Evolutionary conservation across 2,329 filamentous ascomycete species (phyloP).

Genomic region (Thielaviopsis populi): DNA sequence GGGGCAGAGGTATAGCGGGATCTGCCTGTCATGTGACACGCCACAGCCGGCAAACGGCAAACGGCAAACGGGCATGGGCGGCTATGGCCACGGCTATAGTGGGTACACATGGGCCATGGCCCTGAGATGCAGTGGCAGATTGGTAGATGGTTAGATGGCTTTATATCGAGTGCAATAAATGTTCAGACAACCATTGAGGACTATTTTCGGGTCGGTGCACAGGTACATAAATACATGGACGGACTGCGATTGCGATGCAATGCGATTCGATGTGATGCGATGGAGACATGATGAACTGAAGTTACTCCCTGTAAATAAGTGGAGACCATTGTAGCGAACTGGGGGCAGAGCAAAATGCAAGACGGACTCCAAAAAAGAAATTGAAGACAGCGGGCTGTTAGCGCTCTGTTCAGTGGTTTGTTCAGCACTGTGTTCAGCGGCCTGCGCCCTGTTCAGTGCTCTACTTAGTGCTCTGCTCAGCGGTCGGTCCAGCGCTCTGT

Average conservation of each 20-base stretch:
- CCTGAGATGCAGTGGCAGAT: background rate
- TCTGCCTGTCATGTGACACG: conserved; percentile 7
- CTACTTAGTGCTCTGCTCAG: background rate
- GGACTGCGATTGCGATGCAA: no score
- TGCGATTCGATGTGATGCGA: no score
- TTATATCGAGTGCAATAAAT: no score
- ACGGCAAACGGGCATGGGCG: conserved; percentile 2
- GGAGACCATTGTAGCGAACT: background rate
- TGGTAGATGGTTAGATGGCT: no score
- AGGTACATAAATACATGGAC: no score
- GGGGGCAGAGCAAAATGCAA: background rate
- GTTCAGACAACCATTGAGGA: no score
- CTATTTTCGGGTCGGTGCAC: no score
- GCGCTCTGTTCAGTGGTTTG: background rate
- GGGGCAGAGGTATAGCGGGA: background rate
- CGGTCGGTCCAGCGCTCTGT: no score
- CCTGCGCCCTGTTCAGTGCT: background rate
- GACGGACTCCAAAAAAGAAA: background rate
- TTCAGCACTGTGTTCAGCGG: no score
- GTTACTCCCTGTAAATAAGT: background rate
- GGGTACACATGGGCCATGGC: background rate
- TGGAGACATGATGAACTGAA: no score
- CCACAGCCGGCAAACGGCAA: conserved; percentile 6
- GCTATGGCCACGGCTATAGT: background rate
- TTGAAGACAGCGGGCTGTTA: background rate